Conservation (phyloP, 2,329 filamentous ascomycete species). For the Karstenula rhodostoma region DNA sequence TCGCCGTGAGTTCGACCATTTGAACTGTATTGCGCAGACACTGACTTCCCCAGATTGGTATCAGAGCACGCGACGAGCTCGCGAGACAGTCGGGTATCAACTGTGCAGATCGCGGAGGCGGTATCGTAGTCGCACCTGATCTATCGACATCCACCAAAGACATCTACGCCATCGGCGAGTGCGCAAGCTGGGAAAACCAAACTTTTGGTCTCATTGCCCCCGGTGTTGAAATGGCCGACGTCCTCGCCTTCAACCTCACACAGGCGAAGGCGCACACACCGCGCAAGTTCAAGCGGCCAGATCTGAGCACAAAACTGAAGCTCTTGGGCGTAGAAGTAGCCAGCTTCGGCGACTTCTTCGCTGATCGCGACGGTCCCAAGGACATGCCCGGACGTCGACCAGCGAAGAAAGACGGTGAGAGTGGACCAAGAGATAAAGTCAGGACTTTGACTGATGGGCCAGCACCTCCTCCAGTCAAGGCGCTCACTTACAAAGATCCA, state of each 20-base stretch:
- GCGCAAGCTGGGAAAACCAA: conserved; percentile 86
- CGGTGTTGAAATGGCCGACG: conserved; percentile 91
- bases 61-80: conserved; percentile 81
- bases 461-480: conserved; percentile 73
- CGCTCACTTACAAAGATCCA: conserved; percentile 86
- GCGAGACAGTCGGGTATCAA: conserved; percentile 74
- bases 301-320: conserved; percentile 92
- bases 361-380: conserved; percentile 82
- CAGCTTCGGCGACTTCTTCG: conserved; percentile 93
- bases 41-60: conserved; percentile 68
- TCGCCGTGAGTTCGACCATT: conserved; percentile 64
- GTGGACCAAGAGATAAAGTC: conserved; percentile 53
- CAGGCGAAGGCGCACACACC: conserved; percentile 76
- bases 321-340: conserved; percentile 89
- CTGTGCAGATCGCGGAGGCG: conserved; percentile 76
- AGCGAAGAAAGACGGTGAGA: conserved; percentile 53
- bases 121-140: conserved; percentile 73
- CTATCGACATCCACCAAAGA: conserved; percentile 74
- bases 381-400: conserved; percentile 69
- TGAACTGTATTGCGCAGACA: neutral
- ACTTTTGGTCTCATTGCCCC: conserved; percentile 90
- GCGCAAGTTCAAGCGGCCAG: conserved; percentile 78
- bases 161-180: conserved; percentile 90
- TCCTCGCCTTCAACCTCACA: conserved; percentile 89
- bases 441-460: conserved; percentile 64